Evolutionary conservation across 176 grass and related monocot genomes (phyloP).

Genomic region (Typha latifolia): DNA sequence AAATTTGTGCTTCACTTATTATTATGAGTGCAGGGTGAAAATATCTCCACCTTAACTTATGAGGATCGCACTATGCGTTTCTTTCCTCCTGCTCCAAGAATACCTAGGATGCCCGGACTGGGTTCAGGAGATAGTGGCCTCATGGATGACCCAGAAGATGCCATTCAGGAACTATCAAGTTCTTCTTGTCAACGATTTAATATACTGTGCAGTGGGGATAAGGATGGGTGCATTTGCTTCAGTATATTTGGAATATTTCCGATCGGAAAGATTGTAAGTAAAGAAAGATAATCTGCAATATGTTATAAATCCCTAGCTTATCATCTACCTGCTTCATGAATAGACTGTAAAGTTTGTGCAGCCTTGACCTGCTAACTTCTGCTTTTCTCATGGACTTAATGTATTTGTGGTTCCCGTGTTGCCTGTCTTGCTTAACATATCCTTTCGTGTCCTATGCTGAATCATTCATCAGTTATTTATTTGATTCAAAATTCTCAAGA

Average conservation of each 20-base stretch:
- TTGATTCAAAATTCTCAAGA: background rate
- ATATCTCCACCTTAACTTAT: conserved; percentile 46
- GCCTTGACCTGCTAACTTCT: conserved; percentile 1
- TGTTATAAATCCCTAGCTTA: conserved; percentile 9
- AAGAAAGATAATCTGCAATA: conserved; percentile 6
- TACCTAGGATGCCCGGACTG: conserved; percentile 83
- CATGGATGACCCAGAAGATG: conserved; percentile 54
- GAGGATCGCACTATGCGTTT: conserved; percentile 86
- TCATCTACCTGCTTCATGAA: background rate
- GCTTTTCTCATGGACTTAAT: background rate
- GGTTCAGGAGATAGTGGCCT: conserved; percentile 54
- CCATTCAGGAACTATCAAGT: conserved; percentile 53
- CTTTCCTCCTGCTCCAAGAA: conserved; percentile 83
- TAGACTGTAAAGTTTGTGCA: conserved; percentile 10
- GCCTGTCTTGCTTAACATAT: background rate
- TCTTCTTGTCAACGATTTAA: conserved; percentile 82
- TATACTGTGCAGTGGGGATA: conserved; percentile 69
- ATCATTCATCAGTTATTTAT: background rate
- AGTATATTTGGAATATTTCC: conserved; percentile 98
- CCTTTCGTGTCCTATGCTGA: background rate
- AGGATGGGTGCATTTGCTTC: conserved; percentile 93
- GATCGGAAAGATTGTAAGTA: conserved; percentile 93
- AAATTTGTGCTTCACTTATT: background rate
- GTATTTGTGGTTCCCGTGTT: background rate
- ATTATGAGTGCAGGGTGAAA: conserved; percentile 37